Conservation (phyloP, 2,329 filamentous ascomycete species). For the Pestalotiopsis sp. region DNA sequence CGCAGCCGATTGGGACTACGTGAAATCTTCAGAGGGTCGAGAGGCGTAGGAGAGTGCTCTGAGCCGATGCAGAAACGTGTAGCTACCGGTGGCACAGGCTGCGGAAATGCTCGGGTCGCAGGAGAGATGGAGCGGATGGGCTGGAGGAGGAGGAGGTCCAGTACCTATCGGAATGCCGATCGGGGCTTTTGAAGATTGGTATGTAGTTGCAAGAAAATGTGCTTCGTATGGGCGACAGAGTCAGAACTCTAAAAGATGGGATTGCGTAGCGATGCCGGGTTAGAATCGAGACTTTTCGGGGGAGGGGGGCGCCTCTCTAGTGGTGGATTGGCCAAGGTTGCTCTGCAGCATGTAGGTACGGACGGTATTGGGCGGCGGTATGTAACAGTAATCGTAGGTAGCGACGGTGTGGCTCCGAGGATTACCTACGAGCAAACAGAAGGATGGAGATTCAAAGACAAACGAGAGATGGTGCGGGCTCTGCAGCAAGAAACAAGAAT, state of each 20-base stretch:
- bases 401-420: neutral
- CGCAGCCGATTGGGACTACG: constrained; percentile 10
- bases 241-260: neutral
- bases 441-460: neutral
- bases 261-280: neutral
- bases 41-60: neutral
- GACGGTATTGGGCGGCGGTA: neutral
- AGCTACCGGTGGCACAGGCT: neutral
- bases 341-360: neutral
- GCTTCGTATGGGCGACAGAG: neutral
- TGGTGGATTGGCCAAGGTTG: neutral
- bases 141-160: neutral
- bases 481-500: neutral
- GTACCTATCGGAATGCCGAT: neutral
- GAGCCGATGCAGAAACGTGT: neutral
- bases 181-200: neutral
- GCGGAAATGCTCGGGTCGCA: neutral
- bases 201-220: neutral
- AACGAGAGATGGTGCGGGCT: neutral
- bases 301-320: neutral
- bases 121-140: neutral
- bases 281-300: neutral
- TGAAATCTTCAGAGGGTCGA: neutral
- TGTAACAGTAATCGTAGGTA: neutral
- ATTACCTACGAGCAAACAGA: neutral